Evolutionary conservation across 2,329 filamentous ascomycete genomes (phyloP).

Genomic region (Aspergillus sp.): DNA sequence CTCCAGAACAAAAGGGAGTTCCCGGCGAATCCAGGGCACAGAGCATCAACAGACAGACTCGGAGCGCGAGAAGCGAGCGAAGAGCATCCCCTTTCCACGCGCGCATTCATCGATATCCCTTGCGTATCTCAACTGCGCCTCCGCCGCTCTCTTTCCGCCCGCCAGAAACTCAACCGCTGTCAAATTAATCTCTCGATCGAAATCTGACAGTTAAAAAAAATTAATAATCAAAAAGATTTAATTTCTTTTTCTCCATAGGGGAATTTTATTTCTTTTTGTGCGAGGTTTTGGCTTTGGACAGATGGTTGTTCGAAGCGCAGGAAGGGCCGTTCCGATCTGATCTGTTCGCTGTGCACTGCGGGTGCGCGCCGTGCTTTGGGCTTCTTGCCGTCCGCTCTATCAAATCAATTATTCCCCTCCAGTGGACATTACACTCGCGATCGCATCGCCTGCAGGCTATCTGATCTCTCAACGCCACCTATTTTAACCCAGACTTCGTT

Average conservation of each 20-base stretch:
- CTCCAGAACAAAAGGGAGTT: not conserved
- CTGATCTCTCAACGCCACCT: conserved; percentile 18
- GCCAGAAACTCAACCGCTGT: conserved; percentile 17
- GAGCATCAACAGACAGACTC: not conserved
- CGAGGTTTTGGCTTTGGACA: conserved; percentile 14
- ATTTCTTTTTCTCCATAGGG: not conserved
- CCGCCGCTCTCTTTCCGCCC: conserved; percentile 22
- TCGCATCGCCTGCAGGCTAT: conserved; percentile 16
- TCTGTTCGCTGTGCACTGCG: conserved; percentile 24
- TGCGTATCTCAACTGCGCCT: conserved; percentile 24
- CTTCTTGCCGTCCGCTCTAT: conserved; percentile 7
- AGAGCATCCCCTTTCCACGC: conserved; percentile 26
- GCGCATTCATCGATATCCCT: conserved; percentile 27
- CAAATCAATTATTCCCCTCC: conserved; percentile 10
- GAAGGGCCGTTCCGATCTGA: conserved; percentile 24
- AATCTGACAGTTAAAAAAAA: conserved; percentile 11
- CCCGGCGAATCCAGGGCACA: not conserved
- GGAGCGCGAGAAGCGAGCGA: not conserved
- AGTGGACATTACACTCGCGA: conserved; percentile 15
- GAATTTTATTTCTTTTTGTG: not conserved
- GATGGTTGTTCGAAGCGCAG: conserved; percentile 19
- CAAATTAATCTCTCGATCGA: conserved; percentile 16
- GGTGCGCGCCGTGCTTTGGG: conserved; percentile 17
- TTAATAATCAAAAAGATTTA: not conserved
- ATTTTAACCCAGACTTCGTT: conserved; percentile 7